Percentiles rank a stretch among this genome's conserved stretches.
phyloP scores from a whole-genome alignment of 1,284 basidiomycete species.

The Cerioporus squamosus region DNA sequence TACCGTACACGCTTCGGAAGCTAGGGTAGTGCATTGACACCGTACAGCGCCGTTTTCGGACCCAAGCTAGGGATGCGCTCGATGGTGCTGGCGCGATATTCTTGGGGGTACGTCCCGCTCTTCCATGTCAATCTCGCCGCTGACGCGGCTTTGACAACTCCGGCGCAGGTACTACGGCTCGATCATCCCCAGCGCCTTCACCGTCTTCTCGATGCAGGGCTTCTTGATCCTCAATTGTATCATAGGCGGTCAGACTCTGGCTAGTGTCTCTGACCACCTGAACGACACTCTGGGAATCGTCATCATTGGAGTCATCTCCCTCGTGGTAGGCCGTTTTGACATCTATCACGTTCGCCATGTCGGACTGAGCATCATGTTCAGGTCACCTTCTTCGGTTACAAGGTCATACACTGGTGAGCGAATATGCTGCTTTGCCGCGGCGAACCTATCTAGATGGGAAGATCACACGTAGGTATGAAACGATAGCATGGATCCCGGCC shows the following conservation, averaged over 20 bases:
- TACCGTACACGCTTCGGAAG: neutral
- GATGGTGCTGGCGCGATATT: constrained; percentile 67
- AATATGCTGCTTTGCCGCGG: neutral
- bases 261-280: constrained; percentile 58
- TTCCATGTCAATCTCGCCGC: too few species aligned
- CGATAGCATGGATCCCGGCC: constrained; percentile 70
- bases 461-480: constrained; percentile 49
- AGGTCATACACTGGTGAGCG: constrained; percentile 58
- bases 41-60: constrained; percentile 57
- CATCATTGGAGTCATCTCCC: constrained; percentile 72
- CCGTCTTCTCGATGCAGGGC: constrained; percentile 68
- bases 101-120: constrained; percentile 45
- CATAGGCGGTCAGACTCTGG: constrained; percentile 75
- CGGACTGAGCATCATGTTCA: neutral
- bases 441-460: neutral
- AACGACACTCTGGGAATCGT: constrained; percentile 74
- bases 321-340: constrained; percentile 40
- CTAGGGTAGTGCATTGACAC: neutral
- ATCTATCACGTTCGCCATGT: neutral
- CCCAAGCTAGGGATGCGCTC: constrained; percentile 65
- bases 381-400: constrained; percentile 67
- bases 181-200: constrained; percentile 65
- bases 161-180: constrained; percentile 59
- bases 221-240: constrained; percentile 79
- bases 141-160: too few species aligned